Percentiles rank a stretch among this genome's conserved stretches.
Evolutionary conservation across 805 yeast species (phyloP).

Genomic region (Kurtzmaniella cleridarum): DNA sequence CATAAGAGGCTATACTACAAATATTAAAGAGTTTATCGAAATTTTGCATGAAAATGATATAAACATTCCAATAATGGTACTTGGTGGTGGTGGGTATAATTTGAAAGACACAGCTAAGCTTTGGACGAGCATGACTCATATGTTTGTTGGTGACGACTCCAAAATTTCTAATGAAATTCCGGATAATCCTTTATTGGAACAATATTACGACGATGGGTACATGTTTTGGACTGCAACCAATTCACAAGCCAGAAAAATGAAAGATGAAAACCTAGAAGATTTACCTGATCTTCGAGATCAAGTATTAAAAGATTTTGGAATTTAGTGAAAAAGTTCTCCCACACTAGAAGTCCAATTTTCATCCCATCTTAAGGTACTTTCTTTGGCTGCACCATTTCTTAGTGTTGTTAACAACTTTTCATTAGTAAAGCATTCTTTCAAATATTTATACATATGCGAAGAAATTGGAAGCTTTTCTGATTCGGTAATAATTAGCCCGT

Average conservation of each 20-base stretch:
- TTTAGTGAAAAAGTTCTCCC: constrained; percentile 22
- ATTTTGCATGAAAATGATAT: constrained; percentile 7
- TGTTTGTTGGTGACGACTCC: constrained; percentile 23
- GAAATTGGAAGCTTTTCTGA: constrained; percentile 14
- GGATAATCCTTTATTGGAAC: constrained; percentile 42
- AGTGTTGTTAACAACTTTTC: constrained; percentile 32
- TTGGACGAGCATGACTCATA: constrained; percentile 44
- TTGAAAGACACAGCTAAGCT: constrained; percentile 56
- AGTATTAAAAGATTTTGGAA: constrained; percentile 6
- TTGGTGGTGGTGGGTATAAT: constrained; percentile 81
- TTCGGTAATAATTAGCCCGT: constrained; percentile 52
- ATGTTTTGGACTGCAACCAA: constrained; percentile 44
- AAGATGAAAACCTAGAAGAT: constrained; percentile 28
- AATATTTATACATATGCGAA: constrained; percentile 19
- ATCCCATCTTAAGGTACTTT: constrained; percentile 69
- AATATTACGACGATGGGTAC: constrained; percentile 39
- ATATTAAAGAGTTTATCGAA: constrained; percentile 17
- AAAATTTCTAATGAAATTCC: constrained; percentile 40
- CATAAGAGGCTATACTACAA: constrained; percentile 40
- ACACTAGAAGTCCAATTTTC: constrained; percentile 58
- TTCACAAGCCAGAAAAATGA: constrained; percentile 15
- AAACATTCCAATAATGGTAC: constrained; percentile 36
- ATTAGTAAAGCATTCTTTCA: constrained; percentile 24
- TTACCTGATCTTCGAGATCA: constrained; percentile 14
- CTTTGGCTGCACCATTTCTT: constrained; percentile 66